These are phyloP conservation scores for Fusarium concolor DNA, from an alignment of 2,329 filamentous ascomycete genomes.

Conservation along the genomic window DNA sequence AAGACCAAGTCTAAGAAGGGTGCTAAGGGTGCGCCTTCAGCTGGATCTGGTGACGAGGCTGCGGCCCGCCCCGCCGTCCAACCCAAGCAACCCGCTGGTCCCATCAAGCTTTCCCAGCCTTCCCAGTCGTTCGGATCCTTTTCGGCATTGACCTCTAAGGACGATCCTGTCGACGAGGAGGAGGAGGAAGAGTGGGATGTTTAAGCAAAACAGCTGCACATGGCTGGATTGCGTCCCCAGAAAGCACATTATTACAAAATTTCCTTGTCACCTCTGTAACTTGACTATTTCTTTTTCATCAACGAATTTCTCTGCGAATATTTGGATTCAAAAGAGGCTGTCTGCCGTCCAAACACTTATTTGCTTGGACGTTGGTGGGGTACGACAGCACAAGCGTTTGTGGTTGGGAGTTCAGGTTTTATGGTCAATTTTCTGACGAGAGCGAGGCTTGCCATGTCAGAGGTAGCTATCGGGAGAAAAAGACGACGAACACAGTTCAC, in stretches of 20 bases:
- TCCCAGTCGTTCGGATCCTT: conserved; percentile 59
- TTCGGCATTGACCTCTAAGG: conserved; percentile 60
- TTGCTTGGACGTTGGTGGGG: conserved; percentile 31
- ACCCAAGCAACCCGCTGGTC: conserved; percentile 47
- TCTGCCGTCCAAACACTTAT: conserved; percentile 32
- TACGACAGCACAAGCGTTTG: conserved; percentile 45
- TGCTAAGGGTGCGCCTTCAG: conserved; percentile 53
- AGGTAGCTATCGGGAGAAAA: conserved; percentile 20
- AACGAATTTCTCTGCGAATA: conserved; percentile 27
- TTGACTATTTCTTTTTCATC: conserved; percentile 39
- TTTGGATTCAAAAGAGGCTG: conserved; percentile 40
- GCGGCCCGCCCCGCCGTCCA: conserved; percentile 47
- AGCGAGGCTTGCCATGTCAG: conserved; percentile 18
- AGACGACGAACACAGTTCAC: conserved; percentile 22
- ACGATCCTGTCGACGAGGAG: conserved; percentile 56
- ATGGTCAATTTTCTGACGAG: conserved; percentile 31
- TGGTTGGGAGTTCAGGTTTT: conserved; percentile 46
- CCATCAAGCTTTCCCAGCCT: conserved; percentile 48
- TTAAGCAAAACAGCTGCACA: conserved; percentile 42
- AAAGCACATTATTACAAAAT: conserved; percentile 14
- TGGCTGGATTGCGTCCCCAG: conserved; percentile 19
- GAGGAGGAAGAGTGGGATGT: conserved; percentile 66
- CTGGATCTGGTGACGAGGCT: conserved; percentile 53
- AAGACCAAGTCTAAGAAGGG: conserved; percentile 60
- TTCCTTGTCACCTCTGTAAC: conserved; percentile 30